These are phyloP conservation scores for Astragalus membranaceus DNA, from an alignment of 306 rosid species.

Conservation along the genomic window DNA sequence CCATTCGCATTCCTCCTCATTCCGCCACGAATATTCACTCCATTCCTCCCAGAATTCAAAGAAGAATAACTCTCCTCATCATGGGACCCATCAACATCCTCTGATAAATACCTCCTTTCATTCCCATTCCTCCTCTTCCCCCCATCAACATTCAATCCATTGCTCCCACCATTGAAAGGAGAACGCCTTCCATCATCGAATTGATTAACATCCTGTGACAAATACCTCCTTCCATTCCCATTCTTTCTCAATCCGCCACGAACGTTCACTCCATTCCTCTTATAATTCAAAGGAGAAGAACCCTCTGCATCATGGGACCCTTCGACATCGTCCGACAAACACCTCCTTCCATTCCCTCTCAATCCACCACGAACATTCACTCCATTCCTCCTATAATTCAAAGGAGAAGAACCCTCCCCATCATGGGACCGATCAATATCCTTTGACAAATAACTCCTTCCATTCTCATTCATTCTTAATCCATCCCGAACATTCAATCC, in stretches of 20 bases:
- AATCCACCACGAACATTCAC: constrained; percentile 6
- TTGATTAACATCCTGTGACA: not conserved
- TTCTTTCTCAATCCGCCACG: constrained; percentile 27
- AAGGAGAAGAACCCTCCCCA: not conserved
- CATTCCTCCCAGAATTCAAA: constrained; percentile 16
- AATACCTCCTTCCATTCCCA: constrained; percentile 28
- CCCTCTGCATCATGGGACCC: constrained; percentile 1
- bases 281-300: not conserved
- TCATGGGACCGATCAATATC: not conserved
- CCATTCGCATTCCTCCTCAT: constrained; percentile 26
- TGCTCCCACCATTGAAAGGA: constrained; percentile 3
- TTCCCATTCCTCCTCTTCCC: constrained; percentile 24
- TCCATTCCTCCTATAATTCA: constrained; percentile 17
- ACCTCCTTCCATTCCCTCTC: constrained; percentile 31
- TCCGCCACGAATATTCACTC: constrained; percentile 2
- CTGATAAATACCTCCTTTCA: constrained; percentile 19
- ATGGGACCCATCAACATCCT: constrained; percentile 10
- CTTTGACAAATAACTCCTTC: not conserved
- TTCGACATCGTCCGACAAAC: not conserved
- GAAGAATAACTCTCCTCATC: constrained; percentile 8
- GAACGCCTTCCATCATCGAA: constrained; percentile 11
- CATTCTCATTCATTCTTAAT: constrained; percentile 24
- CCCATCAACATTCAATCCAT: constrained; percentile 14
- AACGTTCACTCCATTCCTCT: constrained; percentile 6
- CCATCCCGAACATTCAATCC: constrained; percentile 9